Conservation (phyloP, 176 grass and related monocot genomes). For the Ampelocalamus luodianensis region DNA sequence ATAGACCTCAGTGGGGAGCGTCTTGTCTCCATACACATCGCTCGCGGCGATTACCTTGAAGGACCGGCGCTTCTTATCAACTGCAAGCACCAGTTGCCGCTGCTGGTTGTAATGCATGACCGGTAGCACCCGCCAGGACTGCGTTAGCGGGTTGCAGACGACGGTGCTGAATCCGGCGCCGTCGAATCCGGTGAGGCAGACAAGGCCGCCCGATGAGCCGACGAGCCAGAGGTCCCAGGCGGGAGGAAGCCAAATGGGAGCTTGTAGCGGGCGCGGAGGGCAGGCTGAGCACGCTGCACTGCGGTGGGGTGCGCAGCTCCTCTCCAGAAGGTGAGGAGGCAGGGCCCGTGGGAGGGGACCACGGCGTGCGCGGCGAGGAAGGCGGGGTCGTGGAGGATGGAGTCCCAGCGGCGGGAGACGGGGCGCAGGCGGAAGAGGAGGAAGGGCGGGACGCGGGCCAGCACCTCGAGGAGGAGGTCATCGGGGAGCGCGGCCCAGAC, state of each 20-base stretch:
- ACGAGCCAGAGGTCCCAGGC: conserved; percentile 91
- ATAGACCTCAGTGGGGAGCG: conserved; percentile 88
- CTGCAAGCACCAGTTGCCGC: conserved; percentile 82
- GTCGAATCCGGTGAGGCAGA: conserved; percentile 91
- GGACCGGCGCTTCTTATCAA: conserved; percentile 46
- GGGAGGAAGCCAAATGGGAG: conserved; percentile 82
- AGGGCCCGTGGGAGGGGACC: conserved; percentile 78
- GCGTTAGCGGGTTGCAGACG: conserved; percentile 88
- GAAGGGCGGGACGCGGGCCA: conserved; percentile 93
- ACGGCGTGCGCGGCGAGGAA: conserved; percentile 76
- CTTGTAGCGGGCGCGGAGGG: conserved; percentile 79
- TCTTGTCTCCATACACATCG: conserved; percentile 82
- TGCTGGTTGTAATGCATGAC: conserved; percentile 91
- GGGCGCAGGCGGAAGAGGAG: conserved; percentile 73
- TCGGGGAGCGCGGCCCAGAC: conserved; percentile 79
- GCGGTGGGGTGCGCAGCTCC: conserved; percentile 35
- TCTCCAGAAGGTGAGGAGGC: conserved; percentile 79
- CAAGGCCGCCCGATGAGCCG: conserved; percentile 85
- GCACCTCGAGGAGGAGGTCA: conserved; percentile 77
- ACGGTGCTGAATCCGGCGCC: conserved; percentile 66
- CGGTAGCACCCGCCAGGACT: conserved; percentile 76
- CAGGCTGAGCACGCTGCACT: conserved; percentile 77
- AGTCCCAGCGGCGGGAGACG: conserved; percentile 75
- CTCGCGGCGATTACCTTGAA: conserved; percentile 88
- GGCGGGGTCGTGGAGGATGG: conserved; percentile 62